These are phyloP conservation scores for Mycena olivaceomarginata DNA, from an alignment of 768 basidiomycete species.

Conservation along the genomic window DNA sequence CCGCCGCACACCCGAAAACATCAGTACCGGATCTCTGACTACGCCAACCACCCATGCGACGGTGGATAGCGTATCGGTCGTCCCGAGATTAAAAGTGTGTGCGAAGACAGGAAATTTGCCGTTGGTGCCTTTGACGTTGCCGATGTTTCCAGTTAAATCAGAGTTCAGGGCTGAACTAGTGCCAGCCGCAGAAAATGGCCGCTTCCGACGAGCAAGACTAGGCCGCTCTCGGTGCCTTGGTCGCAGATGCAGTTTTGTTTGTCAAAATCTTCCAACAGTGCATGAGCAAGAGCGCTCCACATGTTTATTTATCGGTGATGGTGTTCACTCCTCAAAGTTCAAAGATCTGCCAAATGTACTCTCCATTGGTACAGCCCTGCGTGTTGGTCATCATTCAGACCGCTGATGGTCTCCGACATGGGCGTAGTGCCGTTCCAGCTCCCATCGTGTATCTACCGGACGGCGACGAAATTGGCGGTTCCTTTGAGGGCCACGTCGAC, in stretches of 20 bases:
- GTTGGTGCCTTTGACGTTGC: constrained; percentile 17
- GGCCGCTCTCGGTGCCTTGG: background rate
- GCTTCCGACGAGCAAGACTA: constrained; percentile 31
- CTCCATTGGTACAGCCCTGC: background rate
- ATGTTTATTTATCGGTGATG: constrained; percentile 39
- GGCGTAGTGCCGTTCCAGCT: constrained; percentile 1
- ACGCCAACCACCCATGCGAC: too few species aligned
- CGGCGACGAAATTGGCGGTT: background rate
- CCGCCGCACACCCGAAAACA: too few species aligned
- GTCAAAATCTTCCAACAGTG: constrained; percentile 31
- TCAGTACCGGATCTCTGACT: too few species aligned
- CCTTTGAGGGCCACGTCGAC: constrained; percentile 34
- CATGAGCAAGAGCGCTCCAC: constrained; percentile 40
- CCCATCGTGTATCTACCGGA: background rate
- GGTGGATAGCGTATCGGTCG: too few species aligned
- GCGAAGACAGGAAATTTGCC: constrained; percentile 68
- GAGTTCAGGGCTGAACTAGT: constrained; percentile 9
- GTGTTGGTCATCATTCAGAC: constrained; percentile 18
- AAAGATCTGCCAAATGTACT: constrained; percentile 28
- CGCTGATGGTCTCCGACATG: constrained; percentile 15
- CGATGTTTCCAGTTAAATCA: constrained; percentile 18
- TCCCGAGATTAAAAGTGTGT: too few species aligned
- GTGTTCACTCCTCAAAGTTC: constrained; percentile 20
- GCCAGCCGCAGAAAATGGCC: constrained; percentile 9
- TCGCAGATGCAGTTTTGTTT: constrained; percentile 29